These are phyloP conservation scores for Botryotinia convoluta DNA, from an alignment of 2,329 filamentous ascomycete genomes.

Conservation along the genomic window DNA sequence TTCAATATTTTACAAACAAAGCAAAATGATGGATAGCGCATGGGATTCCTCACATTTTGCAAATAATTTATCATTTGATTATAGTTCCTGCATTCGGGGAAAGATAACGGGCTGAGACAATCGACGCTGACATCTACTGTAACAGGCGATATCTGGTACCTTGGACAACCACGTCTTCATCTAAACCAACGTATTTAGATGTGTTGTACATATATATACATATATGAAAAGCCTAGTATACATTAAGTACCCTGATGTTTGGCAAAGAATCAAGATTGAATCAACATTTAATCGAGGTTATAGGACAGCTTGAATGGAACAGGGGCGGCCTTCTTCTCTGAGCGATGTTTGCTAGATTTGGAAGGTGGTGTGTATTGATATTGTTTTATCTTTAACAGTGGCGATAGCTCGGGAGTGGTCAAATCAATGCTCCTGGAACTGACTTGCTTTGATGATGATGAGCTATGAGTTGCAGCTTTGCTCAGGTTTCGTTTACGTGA, in stretches of 20 bases:
- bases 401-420: conserved; percentile 9
- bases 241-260: not conserved
- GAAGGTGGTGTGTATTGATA: conserved; percentile 9
- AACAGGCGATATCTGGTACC: not conserved
- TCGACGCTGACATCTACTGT: not conserved
- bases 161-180: not conserved
- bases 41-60: not conserved
- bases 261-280: not conserved
- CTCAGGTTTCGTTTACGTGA: not conserved
- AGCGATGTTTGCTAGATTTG: not conserved
- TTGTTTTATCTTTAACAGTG: not conserved
- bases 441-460: not conserved
- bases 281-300: not conserved
- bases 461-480: not conserved
- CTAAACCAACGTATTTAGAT: not conserved
- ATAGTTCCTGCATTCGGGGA: not conserved
- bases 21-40: not conserved
- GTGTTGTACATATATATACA: too few species aligned
- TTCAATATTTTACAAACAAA: not conserved
- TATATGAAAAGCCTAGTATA: not conserved
- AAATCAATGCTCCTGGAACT: conserved; percentile 3
- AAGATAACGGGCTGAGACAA: not conserved
- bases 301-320: not conserved
- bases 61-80: not conserved
- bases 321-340: not conserved